Conservation (phyloP, 139 green algal species). For the Tetradesmus obliquus region DNA sequence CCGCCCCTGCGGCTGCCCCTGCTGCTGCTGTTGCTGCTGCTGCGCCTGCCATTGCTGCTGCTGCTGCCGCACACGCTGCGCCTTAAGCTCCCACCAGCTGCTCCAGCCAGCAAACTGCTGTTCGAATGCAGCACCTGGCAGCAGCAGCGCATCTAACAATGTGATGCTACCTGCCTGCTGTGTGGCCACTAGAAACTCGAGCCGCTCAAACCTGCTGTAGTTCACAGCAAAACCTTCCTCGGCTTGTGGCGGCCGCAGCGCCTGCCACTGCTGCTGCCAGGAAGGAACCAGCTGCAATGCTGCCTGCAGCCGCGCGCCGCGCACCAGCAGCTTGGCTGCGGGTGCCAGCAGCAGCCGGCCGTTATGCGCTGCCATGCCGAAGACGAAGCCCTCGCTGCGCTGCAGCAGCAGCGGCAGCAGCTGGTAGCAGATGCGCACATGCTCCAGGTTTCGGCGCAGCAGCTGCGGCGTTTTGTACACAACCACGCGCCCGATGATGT, state of each 20-base stretch:
- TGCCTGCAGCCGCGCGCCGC: conserved; percentile 28
- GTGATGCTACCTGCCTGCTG: not conserved
- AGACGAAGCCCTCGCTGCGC: conserved; percentile 50
- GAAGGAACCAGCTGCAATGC: conserved; percentile 13
- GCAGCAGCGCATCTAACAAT: conserved; percentile 1
- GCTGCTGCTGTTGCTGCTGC: conserved; percentile 18
- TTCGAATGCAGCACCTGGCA: not conserved
- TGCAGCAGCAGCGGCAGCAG: conserved; percentile 45
- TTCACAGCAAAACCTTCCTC: conserved; percentile 9
- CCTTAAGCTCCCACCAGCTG: not conserved
- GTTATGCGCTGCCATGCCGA: conserved; percentile 52
- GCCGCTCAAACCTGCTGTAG: conserved; percentile 17
- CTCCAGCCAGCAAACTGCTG: not conserved
- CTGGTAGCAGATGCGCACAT: conserved; percentile 17
- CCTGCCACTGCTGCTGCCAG: conserved; percentile 46
- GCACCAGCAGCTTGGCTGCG: conserved; percentile 34
- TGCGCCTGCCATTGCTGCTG: conserved; percentile 28
- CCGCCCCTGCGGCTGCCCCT: not conserved
- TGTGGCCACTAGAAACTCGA: conserved; percentile 29
- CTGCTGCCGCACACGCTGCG: conserved; percentile 1
- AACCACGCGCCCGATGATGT: conserved; percentile 38
- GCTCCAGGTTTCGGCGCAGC: conserved; percentile 46
- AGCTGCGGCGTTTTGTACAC: conserved; percentile 46
- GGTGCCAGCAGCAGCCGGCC: conserved; percentile 44
- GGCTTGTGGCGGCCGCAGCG: conserved; percentile 28